These are phyloP conservation scores for Neonectria faginata DNA, from an alignment of 2,329 filamentous ascomycete genomes.

Conservation along the genomic window DNA sequence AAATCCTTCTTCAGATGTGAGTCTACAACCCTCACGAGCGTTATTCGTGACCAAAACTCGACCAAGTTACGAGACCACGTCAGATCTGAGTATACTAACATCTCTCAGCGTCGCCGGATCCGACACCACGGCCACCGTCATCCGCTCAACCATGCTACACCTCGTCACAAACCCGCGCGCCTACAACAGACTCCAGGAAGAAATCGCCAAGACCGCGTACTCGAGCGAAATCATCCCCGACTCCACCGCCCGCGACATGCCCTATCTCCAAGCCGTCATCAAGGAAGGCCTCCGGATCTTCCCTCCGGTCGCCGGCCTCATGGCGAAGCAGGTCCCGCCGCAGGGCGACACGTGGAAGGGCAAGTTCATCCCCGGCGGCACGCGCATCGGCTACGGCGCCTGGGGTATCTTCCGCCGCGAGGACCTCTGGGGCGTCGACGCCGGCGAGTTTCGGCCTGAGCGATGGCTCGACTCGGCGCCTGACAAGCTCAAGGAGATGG, in stretches of 20 bases:
- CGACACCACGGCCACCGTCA: slow-evolving; percentile 67
- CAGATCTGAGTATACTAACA: neutral
- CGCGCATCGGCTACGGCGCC: slow-evolving; percentile 49
- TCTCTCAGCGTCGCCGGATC: slow-evolving; percentile 62
- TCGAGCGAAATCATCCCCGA: slow-evolving; percentile 47
- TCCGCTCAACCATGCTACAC: slow-evolving; percentile 65
- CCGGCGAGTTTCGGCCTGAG: slow-evolving; percentile 50
- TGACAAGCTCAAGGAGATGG: slow-evolving; percentile 50
- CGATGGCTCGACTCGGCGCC: slow-evolving; percentile 52
- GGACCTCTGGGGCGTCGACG: slow-evolving; percentile 52
- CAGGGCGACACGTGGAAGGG: slow-evolving; percentile 50
- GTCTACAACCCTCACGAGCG: neutral
- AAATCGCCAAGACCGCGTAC: slow-evolving; percentile 35
- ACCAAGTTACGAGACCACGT: neutral
- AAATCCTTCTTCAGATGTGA: slow-evolving; percentile 44
- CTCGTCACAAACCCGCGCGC: slow-evolving; percentile 63
- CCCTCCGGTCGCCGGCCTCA: slow-evolving; percentile 52
- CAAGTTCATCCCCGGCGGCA: slow-evolving; percentile 49
- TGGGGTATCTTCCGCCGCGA: slow-evolving; percentile 51
- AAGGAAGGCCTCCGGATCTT: slow-evolving; percentile 58
- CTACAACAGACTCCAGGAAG: slow-evolving; percentile 56
- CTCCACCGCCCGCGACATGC: slow-evolving; percentile 51
- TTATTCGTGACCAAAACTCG: accelerated
- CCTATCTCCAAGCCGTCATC: slow-evolving; percentile 63
- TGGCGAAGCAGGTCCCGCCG: slow-evolving; percentile 51